Base-by-base conservation (phyloP, 2,329 filamentous ascomycete species). In the Calonectria honghensis region DNA sequence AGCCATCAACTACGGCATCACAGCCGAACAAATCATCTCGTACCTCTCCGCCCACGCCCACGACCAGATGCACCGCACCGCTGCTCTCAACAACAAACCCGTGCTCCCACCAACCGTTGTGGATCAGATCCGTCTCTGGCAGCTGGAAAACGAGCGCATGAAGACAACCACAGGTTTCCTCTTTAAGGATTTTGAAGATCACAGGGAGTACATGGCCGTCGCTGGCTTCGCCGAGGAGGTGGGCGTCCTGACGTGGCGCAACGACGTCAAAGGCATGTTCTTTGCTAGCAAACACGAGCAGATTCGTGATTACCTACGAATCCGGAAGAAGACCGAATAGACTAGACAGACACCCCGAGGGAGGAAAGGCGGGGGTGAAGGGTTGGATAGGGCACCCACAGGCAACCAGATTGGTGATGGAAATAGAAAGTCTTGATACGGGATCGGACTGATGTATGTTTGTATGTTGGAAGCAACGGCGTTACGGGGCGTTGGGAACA, bases 41-140 rank as follows among this genome's bases (percentile, higher is more conserved):
- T 99, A 98, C 86, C 92, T 99, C 2, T 93, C 94, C 10, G 94
- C 95, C 5, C 96, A 99, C 85, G 97, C 97, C 0, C 97, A 99
- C 86, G 96, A 97, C 57, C 95, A 98, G 85, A 95, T 99, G 91
- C 93, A 94, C 80, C 93, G 94, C 76, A 89, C 91, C 54, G 90
- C 91, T 7, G 86, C 89, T 32, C 78, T 88, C 63, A 81, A 90
- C 75, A 90, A 90, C 81, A 89, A 89, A 75, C 94, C 96, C 2
- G 91, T 98, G 20, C 90, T 99, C 2, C 97, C 97, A 1, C 96
- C 97, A 0, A 98, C 97, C 0, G 97, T 99, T 20, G 95, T 98
- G 76, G 97, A 99, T 85, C 97, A 99, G 88, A 98, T 99, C 81
- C 91, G 96, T 2, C 91, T 99, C 27, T 99, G 97, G 97, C 96